Conservation (phyloP, 495 filamentous ascomycete genomes). For the Neurospora sp. region DNA sequence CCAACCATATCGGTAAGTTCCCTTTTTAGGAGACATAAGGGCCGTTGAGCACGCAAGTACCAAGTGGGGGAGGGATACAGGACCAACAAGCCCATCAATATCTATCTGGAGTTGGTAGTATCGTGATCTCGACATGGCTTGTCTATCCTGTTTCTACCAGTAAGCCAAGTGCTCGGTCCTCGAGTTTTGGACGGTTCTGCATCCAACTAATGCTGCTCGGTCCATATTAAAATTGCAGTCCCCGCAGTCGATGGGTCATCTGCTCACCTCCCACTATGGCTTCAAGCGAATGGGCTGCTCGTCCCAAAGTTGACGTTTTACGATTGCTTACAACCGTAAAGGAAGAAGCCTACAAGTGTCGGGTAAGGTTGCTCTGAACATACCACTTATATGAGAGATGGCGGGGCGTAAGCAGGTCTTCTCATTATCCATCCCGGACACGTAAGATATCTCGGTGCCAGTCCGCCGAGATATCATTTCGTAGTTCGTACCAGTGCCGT, state of each 20-base stretch:
- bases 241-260: neutral
- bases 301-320: neutral
- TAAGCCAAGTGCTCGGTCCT: neutral
- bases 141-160: neutral
- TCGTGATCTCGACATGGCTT: neutral
- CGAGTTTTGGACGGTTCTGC: neutral
- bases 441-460: neutral
- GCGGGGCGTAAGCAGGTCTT: neutral
- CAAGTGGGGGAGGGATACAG: neutral
- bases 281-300: neutral
- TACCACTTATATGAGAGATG: neutral
- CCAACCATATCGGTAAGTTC: neutral
- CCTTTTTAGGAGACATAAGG: neutral
- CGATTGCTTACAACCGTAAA: neutral
- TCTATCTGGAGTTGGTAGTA: neutral
- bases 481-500: neutral
- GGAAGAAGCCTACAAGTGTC: neutral
- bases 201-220: neutral
- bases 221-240: neutral
- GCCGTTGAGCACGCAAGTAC: neutral
- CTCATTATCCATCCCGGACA: neutral
- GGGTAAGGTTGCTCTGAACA: neutral
- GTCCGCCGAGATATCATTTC: neutral
- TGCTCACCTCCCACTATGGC: neutral
- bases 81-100: neutral